A percentile compares a stretch with the other conserved stretches of the same genome.
phyloP scores from a whole-genome alignment of 176 grass and related monocot genomes.

The Chloris gayana region DNA sequence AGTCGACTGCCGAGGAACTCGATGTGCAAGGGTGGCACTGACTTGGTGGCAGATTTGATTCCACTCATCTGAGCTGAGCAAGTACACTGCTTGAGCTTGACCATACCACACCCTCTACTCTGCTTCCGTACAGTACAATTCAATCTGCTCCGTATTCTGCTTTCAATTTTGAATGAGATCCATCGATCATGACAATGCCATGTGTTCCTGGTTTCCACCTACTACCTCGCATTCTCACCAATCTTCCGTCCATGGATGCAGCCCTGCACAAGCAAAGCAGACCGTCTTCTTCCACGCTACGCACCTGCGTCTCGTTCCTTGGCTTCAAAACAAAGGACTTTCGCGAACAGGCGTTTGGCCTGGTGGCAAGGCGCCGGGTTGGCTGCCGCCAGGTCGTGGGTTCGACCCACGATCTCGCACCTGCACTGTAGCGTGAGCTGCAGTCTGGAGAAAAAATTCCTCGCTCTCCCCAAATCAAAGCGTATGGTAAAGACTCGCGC shows the following conservation, averaged over 20 bases:
- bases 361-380: too few relatives aligned
- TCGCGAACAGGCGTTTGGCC: too few relatives aligned
- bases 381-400: too few relatives aligned
- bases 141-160: constrained; percentile 19
- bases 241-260: not conserved
- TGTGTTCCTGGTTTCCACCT: constrained; percentile 1
- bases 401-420: too few relatives aligned
- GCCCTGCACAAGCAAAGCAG: not conserved
- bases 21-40: constrained; percentile 63
- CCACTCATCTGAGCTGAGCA: constrained; percentile 5
- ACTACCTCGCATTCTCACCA: constrained; percentile 9
- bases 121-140: constrained; percentile 23
- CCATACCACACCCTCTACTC: constrained; percentile 40
- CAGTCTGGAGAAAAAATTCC: too few relatives aligned
- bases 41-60: constrained; percentile 73
- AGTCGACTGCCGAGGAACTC: too few relatives aligned
- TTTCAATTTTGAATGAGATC: not conserved
- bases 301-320: constrained; percentile 28
- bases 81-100: constrained; percentile 55
- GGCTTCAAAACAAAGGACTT: constrained; percentile 56
- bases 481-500: too few relatives aligned
- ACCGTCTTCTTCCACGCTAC: constrained; percentile 12
- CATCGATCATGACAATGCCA: not conserved
- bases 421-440: too few relatives aligned
- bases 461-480: too few relatives aligned